Percentiles rank a stretch among this genome's conserved stretches.
phyloP scores from a whole-genome alignment of 305 asterid genomes.

The Fraxinus sp. region DNA sequence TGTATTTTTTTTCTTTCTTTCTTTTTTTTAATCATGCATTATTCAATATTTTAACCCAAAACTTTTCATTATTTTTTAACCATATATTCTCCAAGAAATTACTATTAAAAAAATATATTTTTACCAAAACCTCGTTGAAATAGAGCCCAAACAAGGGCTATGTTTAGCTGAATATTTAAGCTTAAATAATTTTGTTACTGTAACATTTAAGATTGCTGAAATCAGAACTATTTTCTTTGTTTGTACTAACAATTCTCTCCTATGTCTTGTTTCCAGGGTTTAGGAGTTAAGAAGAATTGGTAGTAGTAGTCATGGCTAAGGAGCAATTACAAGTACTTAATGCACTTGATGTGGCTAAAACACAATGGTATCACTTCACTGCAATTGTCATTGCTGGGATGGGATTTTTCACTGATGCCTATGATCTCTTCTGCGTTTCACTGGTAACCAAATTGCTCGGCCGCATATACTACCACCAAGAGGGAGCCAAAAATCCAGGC shows the following conservation, averaged over 20 bases:
- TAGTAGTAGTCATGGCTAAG: slow-evolving; percentile 24
- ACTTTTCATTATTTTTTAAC: too few species aligned
- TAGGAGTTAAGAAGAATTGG: not conserved
- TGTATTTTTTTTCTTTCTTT: too few species aligned
- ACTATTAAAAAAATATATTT: too few species aligned
- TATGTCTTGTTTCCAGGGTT: not conserved
- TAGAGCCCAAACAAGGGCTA: too few species aligned
- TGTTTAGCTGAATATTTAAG: not conserved
- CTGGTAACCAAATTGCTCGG: slow-evolving; percentile 37
- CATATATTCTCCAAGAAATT: too few species aligned
- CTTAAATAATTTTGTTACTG: not conserved
- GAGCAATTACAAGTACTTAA: slow-evolving; percentile 31
- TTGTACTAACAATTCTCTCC: slow-evolving; percentile 1
- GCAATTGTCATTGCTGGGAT: slow-evolving; percentile 45
- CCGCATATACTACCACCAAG: slow-evolving; percentile 35
- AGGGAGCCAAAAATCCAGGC: slow-evolving; percentile 30
- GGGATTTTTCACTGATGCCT: slow-evolving; percentile 51
- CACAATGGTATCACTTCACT: slow-evolving; percentile 50
- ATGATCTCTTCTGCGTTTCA: slow-evolving; percentile 46
- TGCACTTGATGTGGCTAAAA: slow-evolving; percentile 44
- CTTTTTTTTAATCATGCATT: too few species aligned
- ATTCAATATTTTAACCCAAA: too few species aligned
- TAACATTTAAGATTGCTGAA: not conserved
- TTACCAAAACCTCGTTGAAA: too few species aligned
- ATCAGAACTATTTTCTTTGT: not conserved